These are phyloP conservation scores for Tubosaeta sp. DNA, from an alignment of 768 basidiomycete genomes.

Conservation along the genomic window DNA sequence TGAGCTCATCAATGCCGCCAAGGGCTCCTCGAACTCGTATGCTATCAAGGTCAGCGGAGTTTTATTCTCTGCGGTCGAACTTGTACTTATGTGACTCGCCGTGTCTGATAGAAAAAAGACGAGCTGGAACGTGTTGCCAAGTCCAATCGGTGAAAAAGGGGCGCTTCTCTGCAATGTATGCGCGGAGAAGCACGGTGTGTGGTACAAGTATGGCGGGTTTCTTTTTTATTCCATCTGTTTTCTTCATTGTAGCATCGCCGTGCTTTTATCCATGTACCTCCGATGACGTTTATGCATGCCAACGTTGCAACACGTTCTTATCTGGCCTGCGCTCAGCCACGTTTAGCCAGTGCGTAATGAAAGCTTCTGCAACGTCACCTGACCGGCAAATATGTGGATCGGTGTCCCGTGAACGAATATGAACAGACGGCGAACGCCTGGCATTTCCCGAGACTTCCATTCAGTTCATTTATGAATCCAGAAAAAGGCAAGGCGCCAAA, in stretches of 20 bases:
- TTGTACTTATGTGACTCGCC: not conserved
- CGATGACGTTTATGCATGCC: constrained; percentile 9
- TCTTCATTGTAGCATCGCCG: constrained; percentile 13
- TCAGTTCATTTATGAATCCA: not conserved
- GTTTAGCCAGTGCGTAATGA: not conserved
- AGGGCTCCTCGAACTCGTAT: constrained; percentile 99
- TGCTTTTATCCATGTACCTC: constrained; percentile 21
- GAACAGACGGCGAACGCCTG: constrained; percentile 3
- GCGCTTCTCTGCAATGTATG: not conserved
- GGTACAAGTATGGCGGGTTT: constrained; percentile 23
- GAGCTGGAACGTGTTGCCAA: constrained; percentile 99
- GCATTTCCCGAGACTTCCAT: constrained; percentile 14
- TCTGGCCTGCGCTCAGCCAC: not conserved
- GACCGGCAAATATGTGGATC: not conserved
- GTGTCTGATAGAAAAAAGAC: constrained; percentile 82
- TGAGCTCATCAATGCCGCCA: constrained; percentile 99
- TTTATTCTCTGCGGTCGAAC: not conserved
- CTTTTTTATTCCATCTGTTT: constrained; percentile 6
- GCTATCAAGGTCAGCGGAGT: constrained; percentile 81
- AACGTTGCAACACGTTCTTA: constrained; percentile 3
- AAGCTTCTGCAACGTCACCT: not conserved
- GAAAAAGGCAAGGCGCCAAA: constrained; percentile 3
- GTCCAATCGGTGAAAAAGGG: constrained; percentile 90
- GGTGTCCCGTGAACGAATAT: not conserved
- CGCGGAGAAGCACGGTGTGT: constrained; percentile 8